Percentiles rank a stretch among this genome's conserved stretches.
phyloP scores from a whole-genome alignment of 2,329 filamentous ascomycete genomes.

The Rugonectria rugulosa region DNA sequence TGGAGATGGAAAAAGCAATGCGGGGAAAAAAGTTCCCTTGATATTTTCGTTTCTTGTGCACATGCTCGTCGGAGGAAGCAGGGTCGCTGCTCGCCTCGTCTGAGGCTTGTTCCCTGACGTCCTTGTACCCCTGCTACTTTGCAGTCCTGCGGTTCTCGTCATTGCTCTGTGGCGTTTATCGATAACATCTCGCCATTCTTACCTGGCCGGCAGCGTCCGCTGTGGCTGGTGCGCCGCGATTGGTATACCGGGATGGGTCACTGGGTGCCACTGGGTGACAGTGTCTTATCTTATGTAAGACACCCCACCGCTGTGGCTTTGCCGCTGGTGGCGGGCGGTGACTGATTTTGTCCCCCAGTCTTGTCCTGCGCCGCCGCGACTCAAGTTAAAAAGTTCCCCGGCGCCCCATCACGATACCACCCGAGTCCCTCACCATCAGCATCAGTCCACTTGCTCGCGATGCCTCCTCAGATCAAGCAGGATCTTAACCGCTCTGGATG shows the following conservation, averaged over 20 bases:
- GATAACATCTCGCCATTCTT: slow-evolving; percentile 32
- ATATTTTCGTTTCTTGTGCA: slow-evolving; percentile 10
- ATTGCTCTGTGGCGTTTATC: slow-evolving; percentile 29
- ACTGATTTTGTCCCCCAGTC: slow-evolving; percentile 31
- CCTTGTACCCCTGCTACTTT: no score
- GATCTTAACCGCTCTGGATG: slow-evolving; percentile 95
- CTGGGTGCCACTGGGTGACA: no score
- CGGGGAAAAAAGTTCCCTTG: background rate
- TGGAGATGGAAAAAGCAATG: background rate
- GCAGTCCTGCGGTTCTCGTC: background rate
- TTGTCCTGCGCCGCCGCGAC: slow-evolving; percentile 31
- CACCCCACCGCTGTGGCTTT: background rate
- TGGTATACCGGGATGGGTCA: slow-evolving; percentile 8
- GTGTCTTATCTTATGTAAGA: slow-evolving; percentile 39
- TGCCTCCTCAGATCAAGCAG: slow-evolving; percentile 94
- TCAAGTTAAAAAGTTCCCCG: slow-evolving; percentile 30
- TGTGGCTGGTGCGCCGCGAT: slow-evolving; percentile 17
- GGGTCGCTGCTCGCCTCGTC: background rate
- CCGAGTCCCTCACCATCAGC: slow-evolving; percentile 26
- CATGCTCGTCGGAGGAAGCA: slow-evolving; percentile 10
- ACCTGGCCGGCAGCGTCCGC: slow-evolving; percentile 1
- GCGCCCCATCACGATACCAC: slow-evolving; percentile 29
- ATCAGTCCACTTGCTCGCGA: slow-evolving; percentile 46
- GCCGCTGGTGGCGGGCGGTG: slow-evolving; percentile 30
- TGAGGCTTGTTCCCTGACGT: background rate